Base-by-base conservation (phyloP, 495 filamentous ascomycete genomes). In the Penicillium soppii region DNA sequence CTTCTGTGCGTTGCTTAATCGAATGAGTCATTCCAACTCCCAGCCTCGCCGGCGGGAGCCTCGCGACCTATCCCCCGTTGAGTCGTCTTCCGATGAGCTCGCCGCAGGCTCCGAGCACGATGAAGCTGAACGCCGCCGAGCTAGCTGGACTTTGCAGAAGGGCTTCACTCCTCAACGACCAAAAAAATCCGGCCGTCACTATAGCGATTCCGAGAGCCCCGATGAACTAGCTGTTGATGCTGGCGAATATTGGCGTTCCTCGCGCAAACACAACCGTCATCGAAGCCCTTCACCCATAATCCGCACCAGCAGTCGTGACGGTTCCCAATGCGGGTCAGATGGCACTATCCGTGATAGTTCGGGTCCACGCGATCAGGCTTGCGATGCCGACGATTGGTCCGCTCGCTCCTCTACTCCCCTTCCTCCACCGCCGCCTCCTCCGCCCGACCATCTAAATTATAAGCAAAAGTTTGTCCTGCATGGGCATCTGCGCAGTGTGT, bases 401-500 rank as follows among this genome's bases (percentile, higher is more conserved):
- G 61, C 69, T 45, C 67, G 67, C n/a, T 67, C 64, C 9, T 43
- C 58, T 7, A 71, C 65, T 7, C 67, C 71, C 12, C 53, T 67
- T 5, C 58, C 64, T 19, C 63, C 70, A n/a, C 71, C 71, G 21
- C 68, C 67, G 21, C 70, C 66, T 47, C 61, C 68, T 17, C 77
- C 78, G 57, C 77, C 76, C 4, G 71, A 73, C 10, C 55, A 57
- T 17, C 49, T 88, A 36, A 72, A 82, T 46, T 90, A 88, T 65
- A 77, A 67, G 43, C 76, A 79, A 40, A 81, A 81, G 50, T 79
- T 84, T 64, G 74, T 85, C 4, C 78, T 97, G 5, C 74, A 69
- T 20, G 91, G 91, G 6, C 94, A 98, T 70, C 70, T 79, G 30
- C 81, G 82, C 27, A 89, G 86, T 45, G 82, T 98, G 10, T 83